Base-by-base conservation (phyloP, 495 filamentous ascomycete genomes). In the Trichoderma erinaceum region DNA sequence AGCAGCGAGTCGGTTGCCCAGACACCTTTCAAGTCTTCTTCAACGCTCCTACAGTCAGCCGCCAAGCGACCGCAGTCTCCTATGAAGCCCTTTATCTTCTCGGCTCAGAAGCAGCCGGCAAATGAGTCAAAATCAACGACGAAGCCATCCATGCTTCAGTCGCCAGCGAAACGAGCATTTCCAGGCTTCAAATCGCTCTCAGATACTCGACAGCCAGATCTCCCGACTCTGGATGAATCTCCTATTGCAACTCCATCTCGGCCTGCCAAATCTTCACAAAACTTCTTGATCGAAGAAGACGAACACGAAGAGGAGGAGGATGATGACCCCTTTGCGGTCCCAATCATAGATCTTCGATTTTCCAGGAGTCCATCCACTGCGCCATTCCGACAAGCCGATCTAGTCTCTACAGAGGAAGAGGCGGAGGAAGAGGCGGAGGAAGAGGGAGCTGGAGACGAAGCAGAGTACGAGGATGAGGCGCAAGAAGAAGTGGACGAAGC, bases 291-390 rank as follows among this genome's bases (percentile, higher is more conserved):
- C 7, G 56, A 68, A n/a, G 67, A 69, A 21, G 73, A 73, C 21
- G 68, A 18, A 23, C 65, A 71, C 7, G 63, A 70, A 23, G 72
- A 73, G 11, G 56, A 46, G 32, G 69, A 67, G 10, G 69, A 71
- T 25, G 71, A 75, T 4, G 69, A 67, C 2, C 41, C 77, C 1
- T 70, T 70, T 3, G 74, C 75, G 25, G 78, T 77, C 0, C 78
- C 79, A 10, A 72, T 74, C 10, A 69, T 72, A 35, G 25, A 44
- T 15, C 75, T 79, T 41, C 66, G 66, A 21, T 86, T 86, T 69
- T 78, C 82, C n/a, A 82, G 82, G 3, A 75, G 83, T 11, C 76
- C 84, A 2, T 85, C 84, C 0, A 79, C 83, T 4, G 79, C 83
- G 32, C 69, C 84, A 23, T 82, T 83, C 41, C 73, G 83, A 15